Conservation (phyloP, 2,329 filamentous ascomycete species). For the Fusarium tuaranense region DNA sequence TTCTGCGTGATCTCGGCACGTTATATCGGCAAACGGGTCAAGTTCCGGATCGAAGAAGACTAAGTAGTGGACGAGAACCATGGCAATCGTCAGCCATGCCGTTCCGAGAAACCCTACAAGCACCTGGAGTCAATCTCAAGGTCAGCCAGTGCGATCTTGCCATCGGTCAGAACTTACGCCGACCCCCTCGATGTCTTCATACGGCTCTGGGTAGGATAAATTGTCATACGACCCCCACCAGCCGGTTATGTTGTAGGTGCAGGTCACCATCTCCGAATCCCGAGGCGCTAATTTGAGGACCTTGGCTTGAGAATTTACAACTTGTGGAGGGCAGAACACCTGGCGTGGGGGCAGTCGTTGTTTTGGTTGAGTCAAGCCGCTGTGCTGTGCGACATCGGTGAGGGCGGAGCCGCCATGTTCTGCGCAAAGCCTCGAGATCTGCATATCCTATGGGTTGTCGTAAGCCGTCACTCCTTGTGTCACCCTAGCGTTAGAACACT, state of each 20-base stretch:
- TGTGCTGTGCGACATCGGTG: neutral
- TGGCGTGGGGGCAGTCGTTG: no score
- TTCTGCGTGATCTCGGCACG: no score
- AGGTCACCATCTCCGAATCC: neutral
- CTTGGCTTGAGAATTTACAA: no score
- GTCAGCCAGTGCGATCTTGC: neutral
- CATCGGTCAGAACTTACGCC: neutral
- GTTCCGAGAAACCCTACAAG: conserved; percentile 14
- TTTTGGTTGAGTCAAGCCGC: neutral
- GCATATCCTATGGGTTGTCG: no score
- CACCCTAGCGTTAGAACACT: no score
- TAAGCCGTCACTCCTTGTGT: no score
- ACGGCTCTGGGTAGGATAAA: neutral
- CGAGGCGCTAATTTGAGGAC: neutral
- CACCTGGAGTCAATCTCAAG: neutral
- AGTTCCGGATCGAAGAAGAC: neutral
- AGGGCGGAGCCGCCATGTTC: neutral
- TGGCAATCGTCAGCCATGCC: neutral
- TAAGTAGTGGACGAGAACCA: neutral
- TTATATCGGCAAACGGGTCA: neutral
- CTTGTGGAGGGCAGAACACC: no score
- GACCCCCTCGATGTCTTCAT: conserved; percentile 3
- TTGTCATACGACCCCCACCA: neutral
- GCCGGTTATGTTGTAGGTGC: neutral
- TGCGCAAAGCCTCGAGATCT: no score